Conservation (phyloP, 106 monocot genomes). For the Triglochin maritima region DNA sequence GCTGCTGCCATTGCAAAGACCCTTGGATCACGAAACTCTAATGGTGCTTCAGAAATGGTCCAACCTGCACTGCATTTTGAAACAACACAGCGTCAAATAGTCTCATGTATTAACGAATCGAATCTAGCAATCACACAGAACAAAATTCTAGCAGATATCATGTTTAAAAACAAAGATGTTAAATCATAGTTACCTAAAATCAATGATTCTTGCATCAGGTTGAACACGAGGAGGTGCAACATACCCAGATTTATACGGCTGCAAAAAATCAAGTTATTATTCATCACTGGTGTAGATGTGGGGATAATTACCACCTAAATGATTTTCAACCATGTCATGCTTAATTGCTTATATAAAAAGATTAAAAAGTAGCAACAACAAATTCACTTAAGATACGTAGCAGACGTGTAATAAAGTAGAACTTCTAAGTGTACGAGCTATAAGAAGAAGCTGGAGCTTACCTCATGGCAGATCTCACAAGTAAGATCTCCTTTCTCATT, state of each 20-base stretch:
- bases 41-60: slow-evolving; percentile 43
- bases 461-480: slow-evolving; percentile 96
- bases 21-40: slow-evolving; percentile 43
- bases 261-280: background rate
- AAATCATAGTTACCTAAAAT: slow-evolving; percentile 35
- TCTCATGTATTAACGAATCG: background rate
- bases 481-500: slow-evolving; percentile 85
- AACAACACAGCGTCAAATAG: background rate
- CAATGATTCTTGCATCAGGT: slow-evolving; percentile 59
- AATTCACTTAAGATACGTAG: background rate
- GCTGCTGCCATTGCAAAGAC: slow-evolving; percentile 55
- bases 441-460: slow-evolving; percentile 5
- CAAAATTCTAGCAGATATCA: background rate
- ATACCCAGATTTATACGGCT: slow-evolving; percentile 68
- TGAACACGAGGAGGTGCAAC: slow-evolving; percentile 43
- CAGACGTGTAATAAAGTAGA: background rate
- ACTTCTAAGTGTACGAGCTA: too few relatives aligned
- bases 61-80: slow-evolving; percentile 35
- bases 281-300: background rate
- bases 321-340: background rate
- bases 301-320: background rate
- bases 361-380: background rate
- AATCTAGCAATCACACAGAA: background rate
- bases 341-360: slow-evolving; percentile 4
- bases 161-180: background rate